These are phyloP conservation scores for Carallia pectinifolia DNA, from an alignment of 345 rosid genomes.

Conservation along the genomic window DNA sequence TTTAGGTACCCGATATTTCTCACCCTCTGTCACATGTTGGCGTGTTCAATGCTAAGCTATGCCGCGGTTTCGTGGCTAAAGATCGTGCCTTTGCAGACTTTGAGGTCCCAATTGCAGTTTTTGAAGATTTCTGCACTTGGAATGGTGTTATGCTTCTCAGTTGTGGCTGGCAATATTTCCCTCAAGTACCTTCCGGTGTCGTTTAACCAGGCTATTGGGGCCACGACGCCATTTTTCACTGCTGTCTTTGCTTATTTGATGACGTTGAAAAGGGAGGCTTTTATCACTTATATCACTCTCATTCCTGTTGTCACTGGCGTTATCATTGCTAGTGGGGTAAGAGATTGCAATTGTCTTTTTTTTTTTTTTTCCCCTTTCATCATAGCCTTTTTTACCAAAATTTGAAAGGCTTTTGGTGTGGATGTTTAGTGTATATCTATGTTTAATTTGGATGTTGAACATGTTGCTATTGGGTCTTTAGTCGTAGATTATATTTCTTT, in stretches of 20 bases:
- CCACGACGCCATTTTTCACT: conserved; percentile 52
- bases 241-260: conserved; percentile 40
- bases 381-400: not conserved
- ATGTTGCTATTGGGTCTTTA: not conserved
- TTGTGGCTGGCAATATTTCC: conserved; percentile 47
- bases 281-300: conserved; percentile 40
- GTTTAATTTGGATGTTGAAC: too few relatives aligned
- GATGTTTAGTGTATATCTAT: too few relatives aligned
- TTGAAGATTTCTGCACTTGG: conserved; percentile 44
- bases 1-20: conserved; percentile 40
- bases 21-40: conserved; percentile 38
- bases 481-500: not conserved
- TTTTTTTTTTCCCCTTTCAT: not conserved
- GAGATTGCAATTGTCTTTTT: not conserved
- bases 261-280: conserved; percentile 36
- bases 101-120: conserved; percentile 32
- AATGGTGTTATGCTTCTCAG: conserved; percentile 41
- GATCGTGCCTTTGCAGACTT: conserved; percentile 32
- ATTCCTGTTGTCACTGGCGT: conserved; percentile 48
- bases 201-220: conserved; percentile 50
- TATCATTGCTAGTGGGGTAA: conserved; percentile 47
- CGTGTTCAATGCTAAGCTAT: conserved; percentile 37
- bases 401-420: too few relatives aligned
- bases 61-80: conserved; percentile 30
- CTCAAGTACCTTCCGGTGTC: conserved; percentile 49